Conservation (phyloP, 805 yeast genomes). For the Middelhovenomyces tepae region DNA sequence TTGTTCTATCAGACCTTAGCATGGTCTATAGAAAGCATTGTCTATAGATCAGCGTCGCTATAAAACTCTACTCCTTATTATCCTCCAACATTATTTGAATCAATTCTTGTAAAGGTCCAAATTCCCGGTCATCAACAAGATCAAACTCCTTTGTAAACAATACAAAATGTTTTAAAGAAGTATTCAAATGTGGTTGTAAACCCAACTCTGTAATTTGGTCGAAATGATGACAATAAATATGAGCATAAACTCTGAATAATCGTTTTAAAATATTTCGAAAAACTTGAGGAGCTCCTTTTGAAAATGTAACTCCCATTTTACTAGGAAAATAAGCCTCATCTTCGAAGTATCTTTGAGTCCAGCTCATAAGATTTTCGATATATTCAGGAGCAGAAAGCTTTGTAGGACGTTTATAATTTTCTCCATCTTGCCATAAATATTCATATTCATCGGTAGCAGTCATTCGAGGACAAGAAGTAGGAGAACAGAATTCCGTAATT, state of each 20-base stretch:
- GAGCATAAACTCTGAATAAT: conserved; percentile 90
- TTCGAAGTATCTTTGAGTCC: conserved; percentile 91
- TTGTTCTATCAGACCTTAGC: too few relatives aligned
- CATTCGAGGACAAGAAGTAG: conserved; percentile 92
- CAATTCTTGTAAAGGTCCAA: conserved; percentile 84
- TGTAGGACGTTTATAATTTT: conserved; percentile 56
- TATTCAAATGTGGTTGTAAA: conserved; percentile 83
- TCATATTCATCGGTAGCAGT: conserved; percentile 96
- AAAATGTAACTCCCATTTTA: conserved; percentile 85
- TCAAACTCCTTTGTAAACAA: conserved; percentile 78
- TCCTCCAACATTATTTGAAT: conserved; percentile 57
- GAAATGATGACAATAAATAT: conserved; percentile 95
- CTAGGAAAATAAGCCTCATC: conserved; percentile 86
- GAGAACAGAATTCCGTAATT: conserved; percentile 93
- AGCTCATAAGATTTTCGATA: conserved; percentile 84
- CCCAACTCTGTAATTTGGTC: conserved; percentile 91
- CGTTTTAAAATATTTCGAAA: conserved; percentile 85
- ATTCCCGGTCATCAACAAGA: conserved; percentile 69
- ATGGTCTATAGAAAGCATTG: too few relatives aligned
- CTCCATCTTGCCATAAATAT: conserved; percentile 84
- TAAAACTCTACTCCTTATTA: too few relatives aligned
- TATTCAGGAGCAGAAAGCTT: conserved; percentile 92
- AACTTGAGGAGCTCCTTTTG: conserved; percentile 68
- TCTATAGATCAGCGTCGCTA: too few relatives aligned
- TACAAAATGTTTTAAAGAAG: conserved; percentile 89